Base-by-base conservation (phyloP, 768 basidiomycete species). In the Termitomyces sp. region DNA sequence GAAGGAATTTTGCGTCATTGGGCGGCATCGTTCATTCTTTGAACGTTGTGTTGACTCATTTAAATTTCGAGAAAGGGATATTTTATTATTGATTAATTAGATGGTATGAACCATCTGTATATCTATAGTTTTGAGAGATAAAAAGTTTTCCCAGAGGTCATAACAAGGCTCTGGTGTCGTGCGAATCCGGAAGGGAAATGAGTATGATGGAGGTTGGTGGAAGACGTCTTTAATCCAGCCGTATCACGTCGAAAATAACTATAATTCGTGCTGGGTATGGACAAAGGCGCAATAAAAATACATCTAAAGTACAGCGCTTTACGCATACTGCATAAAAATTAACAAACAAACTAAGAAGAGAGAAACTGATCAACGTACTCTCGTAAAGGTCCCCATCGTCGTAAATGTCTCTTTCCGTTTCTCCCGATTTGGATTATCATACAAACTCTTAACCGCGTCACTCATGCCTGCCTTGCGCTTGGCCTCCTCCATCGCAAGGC, bases 361-460 rank as follows among this genome's bases (percentile, higher is more conserved):
- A 35, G 12, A 53, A 27, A 2, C n/a, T 33, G 55, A 5, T 31
- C 12, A 40, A 70, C 93, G 70, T 65, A 94, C 93, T 72, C 94
- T 82, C 9, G 89, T 95, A 61, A 95, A 97, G 12, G 94, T 96
- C 16, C 86, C 85, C 81, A 87, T 89, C 1, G 93, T 95, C 81
- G 92, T 92, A 62, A 94, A 95, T 6, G 91, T 94, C 72, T 89
- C 89, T 66, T 93, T 91, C 66, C 74, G 77, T 58, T 75, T 74
- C 48, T 78, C 71, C 15, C 57, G 38, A 45, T 75, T 78, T 20
- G 82, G 79, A 54, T 84, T 82, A 39, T 71, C 78, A 66, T 95
- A 97, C 60, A 97, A 66, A 33, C 86, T 87, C 73, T 88, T 89
- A 33, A 97, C 85, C 15, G 91, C 91, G 11, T 84, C 88, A 61